These are phyloP conservation scores for Boletus eberwhitei DNA, from an alignment of 768 basidiomycete genomes.

Conservation along the genomic window DNA sequence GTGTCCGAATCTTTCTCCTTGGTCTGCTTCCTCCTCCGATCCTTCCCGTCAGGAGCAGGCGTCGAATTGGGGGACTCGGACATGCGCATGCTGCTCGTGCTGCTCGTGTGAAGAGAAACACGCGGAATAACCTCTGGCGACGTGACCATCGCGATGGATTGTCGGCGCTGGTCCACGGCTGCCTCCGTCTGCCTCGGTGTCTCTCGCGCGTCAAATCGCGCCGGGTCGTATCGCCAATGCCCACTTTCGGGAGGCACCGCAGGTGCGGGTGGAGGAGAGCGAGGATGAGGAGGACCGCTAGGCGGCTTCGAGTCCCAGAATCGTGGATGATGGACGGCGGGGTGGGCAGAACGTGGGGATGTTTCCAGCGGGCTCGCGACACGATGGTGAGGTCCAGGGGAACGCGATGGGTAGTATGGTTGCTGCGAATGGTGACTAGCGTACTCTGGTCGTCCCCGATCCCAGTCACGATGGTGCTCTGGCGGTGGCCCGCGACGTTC, in stretches of 20 bases:
- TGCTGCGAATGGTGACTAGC: slow-evolving; percentile 30
- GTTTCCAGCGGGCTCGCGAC: slow-evolving; percentile 53
- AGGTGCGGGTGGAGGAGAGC: slow-evolving; percentile 34
- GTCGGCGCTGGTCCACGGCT: slow-evolving; percentile 33
- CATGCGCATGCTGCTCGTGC: slow-evolving; percentile 36
- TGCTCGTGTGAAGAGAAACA: slow-evolving; percentile 28
- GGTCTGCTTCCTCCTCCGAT: slow-evolving; percentile 39
- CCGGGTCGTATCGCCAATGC: slow-evolving; percentile 60
- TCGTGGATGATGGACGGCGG: slow-evolving; percentile 30
- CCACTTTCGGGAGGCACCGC: slow-evolving; percentile 41
- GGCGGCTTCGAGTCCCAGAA: slow-evolving; percentile 66
- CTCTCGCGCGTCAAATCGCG: slow-evolving; percentile 49
- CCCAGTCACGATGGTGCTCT: slow-evolving; percentile 53
- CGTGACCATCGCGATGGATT: slow-evolving; percentile 38
- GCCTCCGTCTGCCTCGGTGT: slow-evolving; percentile 30
- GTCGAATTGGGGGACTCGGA: slow-evolving; percentile 60
- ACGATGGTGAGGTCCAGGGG: slow-evolving; percentile 38
- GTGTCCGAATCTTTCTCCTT: slow-evolving; percentile 51
- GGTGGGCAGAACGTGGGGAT: slow-evolving; percentile 56
- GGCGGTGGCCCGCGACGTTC: slow-evolving; percentile 51
- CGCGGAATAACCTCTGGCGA: slow-evolving; percentile 43
- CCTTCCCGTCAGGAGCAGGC: slow-evolving; percentile 44
- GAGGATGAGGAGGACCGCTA: slow-evolving; percentile 27
- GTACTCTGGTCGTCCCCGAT: slow-evolving; percentile 41
- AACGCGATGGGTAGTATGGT: slow-evolving; percentile 33